phyloP scores from a whole-genome alignment of 495 filamentous ascomycete species.

The Podospora tetraspora region DNA sequence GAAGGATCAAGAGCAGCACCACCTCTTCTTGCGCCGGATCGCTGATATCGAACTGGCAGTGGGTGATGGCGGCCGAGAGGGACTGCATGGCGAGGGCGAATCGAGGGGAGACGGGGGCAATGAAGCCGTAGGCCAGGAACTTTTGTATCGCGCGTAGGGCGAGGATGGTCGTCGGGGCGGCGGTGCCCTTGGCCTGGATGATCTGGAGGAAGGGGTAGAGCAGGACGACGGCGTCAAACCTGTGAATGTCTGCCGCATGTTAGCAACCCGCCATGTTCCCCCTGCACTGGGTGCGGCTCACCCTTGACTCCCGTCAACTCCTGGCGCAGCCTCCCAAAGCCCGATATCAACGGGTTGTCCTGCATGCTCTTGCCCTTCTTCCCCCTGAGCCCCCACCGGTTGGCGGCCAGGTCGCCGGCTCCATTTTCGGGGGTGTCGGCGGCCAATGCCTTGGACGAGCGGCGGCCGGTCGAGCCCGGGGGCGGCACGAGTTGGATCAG shows the following conservation, averaged over 20 bases:
- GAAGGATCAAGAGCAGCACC: constrained; percentile 85
- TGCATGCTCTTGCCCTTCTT: constrained; percentile 98
- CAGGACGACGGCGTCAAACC: constrained; percentile 83
- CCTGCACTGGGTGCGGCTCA: constrained; percentile 24
- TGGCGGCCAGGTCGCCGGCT: constrained; percentile 42
- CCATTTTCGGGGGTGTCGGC: constrained; percentile 25
- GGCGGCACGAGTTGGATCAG: constrained; percentile 45
- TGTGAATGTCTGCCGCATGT: constrained; percentile 62
- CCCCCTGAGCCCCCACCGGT: constrained; percentile 82
- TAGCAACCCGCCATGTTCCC: constrained; percentile 9
- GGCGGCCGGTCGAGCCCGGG: constrained; percentile 32
- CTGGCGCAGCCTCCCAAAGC: constrained; percentile 81
- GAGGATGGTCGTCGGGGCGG: constrained; percentile 90
- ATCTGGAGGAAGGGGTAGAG: constrained; percentile 96
- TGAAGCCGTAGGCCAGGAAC: constrained; percentile 91
- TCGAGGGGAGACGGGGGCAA: constrained; percentile 73
- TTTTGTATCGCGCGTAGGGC: constrained; percentile 95
- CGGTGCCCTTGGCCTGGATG: constrained; percentile 92
- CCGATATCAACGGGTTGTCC: constrained; percentile 94
- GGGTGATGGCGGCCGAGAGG: constrained; percentile 89
- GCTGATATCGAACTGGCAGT: constrained; percentile 95
- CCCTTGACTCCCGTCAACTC: constrained; percentile 89
- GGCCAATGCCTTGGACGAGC: constrained; percentile 29
- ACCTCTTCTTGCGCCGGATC: constrained; percentile 94
- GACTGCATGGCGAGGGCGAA: constrained; percentile 90